Evolutionary conservation across 257 asterid genomes (phyloP).

Genomic region (Fraxinus cuspidata): DNA sequence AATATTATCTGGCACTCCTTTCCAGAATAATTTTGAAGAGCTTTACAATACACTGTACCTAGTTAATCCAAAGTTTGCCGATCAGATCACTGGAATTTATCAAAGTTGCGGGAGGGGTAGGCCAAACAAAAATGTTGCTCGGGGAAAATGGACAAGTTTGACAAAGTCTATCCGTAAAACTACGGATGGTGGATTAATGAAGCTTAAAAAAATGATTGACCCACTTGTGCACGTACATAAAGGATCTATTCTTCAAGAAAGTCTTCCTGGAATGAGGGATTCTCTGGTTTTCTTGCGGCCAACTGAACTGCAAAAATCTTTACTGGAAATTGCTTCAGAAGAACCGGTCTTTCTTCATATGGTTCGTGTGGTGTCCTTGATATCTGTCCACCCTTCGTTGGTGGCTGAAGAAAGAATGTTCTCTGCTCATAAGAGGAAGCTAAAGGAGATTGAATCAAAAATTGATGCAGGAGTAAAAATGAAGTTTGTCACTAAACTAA

Average conservation of each 20-base stretch:
- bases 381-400: conserved; percentile 76
- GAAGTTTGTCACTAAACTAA: conserved; percentile 50
- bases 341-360: conserved; percentile 17
- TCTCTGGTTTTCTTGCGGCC: conserved; percentile 56
- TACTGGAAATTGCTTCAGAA: conserved; percentile 32
- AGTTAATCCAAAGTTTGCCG: conserved; percentile 54
- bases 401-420: conserved; percentile 14
- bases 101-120: not conserved
- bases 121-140: conserved; percentile 1
- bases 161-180: conserved; percentile 37
- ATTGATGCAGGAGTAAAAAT: conserved; percentile 57
- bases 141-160: conserved; percentile 39
- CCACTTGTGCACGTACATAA: conserved; percentile 66
- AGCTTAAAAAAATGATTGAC: conserved; percentile 48
- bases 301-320: conserved; percentile 42
- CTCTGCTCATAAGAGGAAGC: not conserved
- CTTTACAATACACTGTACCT: conserved; percentile 63
- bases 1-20: conserved; percentile 84
- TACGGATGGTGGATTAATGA: conserved; percentile 27
- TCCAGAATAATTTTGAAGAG: conserved; percentile 73
- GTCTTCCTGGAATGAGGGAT: conserved; percentile 64
- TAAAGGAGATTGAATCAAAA: conserved; percentile 26
- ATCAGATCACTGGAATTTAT: conserved; percentile 10
- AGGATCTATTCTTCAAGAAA: conserved; percentile 57
- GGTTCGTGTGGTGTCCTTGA: conserved; percentile 42